Conservation (phyloP, 2,329 filamentous ascomycete species). For the Chrysoporthe austroafricana region DNA sequence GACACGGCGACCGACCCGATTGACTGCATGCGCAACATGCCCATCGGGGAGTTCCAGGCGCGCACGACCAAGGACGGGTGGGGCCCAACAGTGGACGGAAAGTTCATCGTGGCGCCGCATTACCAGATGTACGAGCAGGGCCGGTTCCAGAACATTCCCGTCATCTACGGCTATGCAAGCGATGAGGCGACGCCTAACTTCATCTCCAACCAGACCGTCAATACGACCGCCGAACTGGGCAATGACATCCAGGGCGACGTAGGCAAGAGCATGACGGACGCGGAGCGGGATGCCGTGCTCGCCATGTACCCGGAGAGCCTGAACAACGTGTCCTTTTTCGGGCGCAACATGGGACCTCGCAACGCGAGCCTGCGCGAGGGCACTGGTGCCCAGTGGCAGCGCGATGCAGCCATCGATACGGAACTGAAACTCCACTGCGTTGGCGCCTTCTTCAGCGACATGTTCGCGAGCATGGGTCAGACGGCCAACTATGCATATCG, state of each 20-base stretch:
- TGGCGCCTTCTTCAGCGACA: slow-evolving; percentile 18
- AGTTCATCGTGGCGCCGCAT: slow-evolving; percentile 20
- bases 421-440: slow-evolving; percentile 22
- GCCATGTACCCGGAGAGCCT: slow-evolving; percentile 21
- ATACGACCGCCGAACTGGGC: slow-evolving; percentile 15
- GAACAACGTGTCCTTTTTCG: slow-evolving; percentile 21
- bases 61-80: slow-evolving; percentile 22
- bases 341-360: slow-evolving; percentile 12
- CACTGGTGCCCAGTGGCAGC: slow-evolving; percentile 21
- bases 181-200: slow-evolving; percentile 23
- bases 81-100: slow-evolving; percentile 16
- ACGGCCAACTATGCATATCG: slow-evolving; percentile 12
- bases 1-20: slow-evolving; percentile 14
- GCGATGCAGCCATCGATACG: slow-evolving; percentile 20
- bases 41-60: slow-evolving; percentile 21
- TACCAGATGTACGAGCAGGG: slow-evolving; percentile 25
- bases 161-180: slow-evolving; percentile 22
- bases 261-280: slow-evolving; percentile 15
- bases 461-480: slow-evolving; percentile 13
- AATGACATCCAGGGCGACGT: slow-evolving; percentile 4
- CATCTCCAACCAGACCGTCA: slow-evolving; percentile 23
- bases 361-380: slow-evolving; percentile 16
- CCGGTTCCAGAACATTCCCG: slow-evolving; percentile 22
- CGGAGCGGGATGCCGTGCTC: slow-evolving; percentile 14
- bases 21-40: slow-evolving; percentile 23